These are phyloP conservation scores for Saturnispora dispora DNA, from an alignment of 805 yeast genomes.

Conservation along the genomic window DNA sequence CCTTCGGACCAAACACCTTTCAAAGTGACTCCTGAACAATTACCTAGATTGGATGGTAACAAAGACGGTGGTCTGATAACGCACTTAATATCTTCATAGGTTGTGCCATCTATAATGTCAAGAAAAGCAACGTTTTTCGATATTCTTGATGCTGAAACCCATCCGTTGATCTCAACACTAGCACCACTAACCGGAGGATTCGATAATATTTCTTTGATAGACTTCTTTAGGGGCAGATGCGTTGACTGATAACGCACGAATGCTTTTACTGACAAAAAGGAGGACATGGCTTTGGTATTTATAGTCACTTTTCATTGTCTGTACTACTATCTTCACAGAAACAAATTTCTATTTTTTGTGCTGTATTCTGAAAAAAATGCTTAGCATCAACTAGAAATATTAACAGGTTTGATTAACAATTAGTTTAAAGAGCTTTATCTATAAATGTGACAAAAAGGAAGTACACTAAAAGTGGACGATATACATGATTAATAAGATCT, in stretches of 20 bases:
- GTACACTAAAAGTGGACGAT: not conserved
- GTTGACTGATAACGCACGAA: not conserved
- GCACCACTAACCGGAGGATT: slow-evolving; percentile 32
- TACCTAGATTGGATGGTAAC: slow-evolving; percentile 24
- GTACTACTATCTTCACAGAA: not conserved
- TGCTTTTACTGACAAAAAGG: not conserved
- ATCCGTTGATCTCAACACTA: slow-evolving; percentile 49
- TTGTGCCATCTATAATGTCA: slow-evolving; percentile 74
- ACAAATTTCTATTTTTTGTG: not conserved
- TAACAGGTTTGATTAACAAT: not conserved
- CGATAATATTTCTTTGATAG: slow-evolving; percentile 23
- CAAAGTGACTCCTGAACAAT: slow-evolving; percentile 31
- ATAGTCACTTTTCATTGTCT: not conserved
- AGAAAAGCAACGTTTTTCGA: slow-evolving; percentile 74
- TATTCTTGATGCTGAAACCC: slow-evolving; percentile 62
- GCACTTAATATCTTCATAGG: slow-evolving; percentile 44
- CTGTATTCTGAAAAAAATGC: not conserved
- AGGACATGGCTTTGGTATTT: not conserved
- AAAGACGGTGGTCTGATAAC: slow-evolving; percentile 36
- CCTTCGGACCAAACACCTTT: slow-evolving; percentile 32
- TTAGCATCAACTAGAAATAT: not conserved
- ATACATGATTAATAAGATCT: slow-evolving; percentile 62
- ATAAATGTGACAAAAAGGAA: not conserved
- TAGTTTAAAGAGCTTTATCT: not conserved
- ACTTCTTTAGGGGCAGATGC: slow-evolving; percentile 1